A percentile compares a stretch with the other conserved stretches of the same genome.
phyloP scores from a whole-genome alignment of 495 filamentous ascomycete species.

The Usnea hakonensis region DNA sequence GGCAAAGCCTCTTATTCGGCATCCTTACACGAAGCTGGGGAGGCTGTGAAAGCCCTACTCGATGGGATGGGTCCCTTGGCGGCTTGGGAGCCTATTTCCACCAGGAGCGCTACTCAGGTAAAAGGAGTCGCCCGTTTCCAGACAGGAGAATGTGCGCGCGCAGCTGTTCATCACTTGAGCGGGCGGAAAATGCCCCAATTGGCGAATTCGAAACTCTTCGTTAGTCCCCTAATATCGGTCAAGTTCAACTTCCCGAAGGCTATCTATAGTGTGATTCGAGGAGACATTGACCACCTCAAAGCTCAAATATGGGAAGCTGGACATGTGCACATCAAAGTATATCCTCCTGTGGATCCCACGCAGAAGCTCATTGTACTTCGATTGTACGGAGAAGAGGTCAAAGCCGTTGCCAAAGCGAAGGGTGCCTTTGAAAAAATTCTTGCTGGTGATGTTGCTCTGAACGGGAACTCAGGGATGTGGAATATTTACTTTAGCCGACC shows the following conservation, averaged over 20 bases:
- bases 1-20: neutral
- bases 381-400: conserved; percentile 13
- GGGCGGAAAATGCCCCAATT: neutral
- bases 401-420: conserved; percentile 20
- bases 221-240: conserved; percentile 28
- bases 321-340: conserved; percentile 27
- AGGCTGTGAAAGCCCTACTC: neutral
- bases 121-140: conserved; percentile 10
- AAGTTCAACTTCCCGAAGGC: conserved; percentile 29
- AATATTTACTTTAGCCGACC: conserved; percentile 27
- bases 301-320: conserved; percentile 23
- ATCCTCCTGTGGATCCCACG: conserved; percentile 22
- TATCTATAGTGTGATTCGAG: conserved; percentile 33
- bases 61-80: neutral
- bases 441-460: conserved; percentile 12
- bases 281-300: conserved; percentile 29
- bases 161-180: neutral
- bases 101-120: neutral
- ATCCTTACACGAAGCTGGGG: neutral
- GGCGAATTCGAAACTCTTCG: conserved; percentile 25
- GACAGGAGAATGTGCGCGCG: neutral
- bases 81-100: neutral
- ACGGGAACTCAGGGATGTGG: conserved; percentile 26
- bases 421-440: conserved; percentile 13
- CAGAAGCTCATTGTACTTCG: conserved; percentile 19